Conservation (phyloP, 345 rosid species). For the Arabis alpina region DNA sequence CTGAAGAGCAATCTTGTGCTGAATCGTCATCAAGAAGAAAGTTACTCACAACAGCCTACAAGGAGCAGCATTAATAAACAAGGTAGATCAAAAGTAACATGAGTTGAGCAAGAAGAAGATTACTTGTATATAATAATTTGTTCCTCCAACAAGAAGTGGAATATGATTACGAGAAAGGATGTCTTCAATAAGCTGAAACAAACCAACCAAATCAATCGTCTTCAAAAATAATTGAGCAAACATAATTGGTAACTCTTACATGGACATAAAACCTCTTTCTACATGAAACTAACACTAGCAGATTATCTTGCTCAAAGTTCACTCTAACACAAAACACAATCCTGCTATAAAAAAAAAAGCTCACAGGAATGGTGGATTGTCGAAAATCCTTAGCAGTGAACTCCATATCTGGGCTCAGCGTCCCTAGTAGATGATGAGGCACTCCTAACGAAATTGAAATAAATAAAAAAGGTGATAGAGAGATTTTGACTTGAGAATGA, state of each 20-base stretch:
- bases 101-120: conserved; percentile 6
- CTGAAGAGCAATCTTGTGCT: conserved; percentile 38
- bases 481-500: too few relatives aligned
- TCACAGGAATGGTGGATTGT: conserved; percentile 71
- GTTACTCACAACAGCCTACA: conserved; percentile 82
- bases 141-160: conserved; percentile 94
- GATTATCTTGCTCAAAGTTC: too few relatives aligned
- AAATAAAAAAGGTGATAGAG: background rate
- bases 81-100: background rate
- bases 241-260: background rate
- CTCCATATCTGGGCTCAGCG: conserved; percentile 62
- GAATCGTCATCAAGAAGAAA: conserved; percentile 84
- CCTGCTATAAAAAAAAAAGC: conserved; percentile 34
- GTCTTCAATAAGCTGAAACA: conserved; percentile 71
- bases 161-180: conserved; percentile 68
- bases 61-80: background rate
- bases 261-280: too few relatives aligned
- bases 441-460: conserved; percentile 55
- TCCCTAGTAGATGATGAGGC: conserved; percentile 86
- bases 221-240: background rate
- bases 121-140: conserved; percentile 95
- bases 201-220: background rate
- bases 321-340: too few relatives aligned
- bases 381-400: conserved; percentile 82
- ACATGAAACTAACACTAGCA: too few relatives aligned